Conservation (phyloP, 495 filamentous ascomycete species). For the Letharia lupina region DNA sequence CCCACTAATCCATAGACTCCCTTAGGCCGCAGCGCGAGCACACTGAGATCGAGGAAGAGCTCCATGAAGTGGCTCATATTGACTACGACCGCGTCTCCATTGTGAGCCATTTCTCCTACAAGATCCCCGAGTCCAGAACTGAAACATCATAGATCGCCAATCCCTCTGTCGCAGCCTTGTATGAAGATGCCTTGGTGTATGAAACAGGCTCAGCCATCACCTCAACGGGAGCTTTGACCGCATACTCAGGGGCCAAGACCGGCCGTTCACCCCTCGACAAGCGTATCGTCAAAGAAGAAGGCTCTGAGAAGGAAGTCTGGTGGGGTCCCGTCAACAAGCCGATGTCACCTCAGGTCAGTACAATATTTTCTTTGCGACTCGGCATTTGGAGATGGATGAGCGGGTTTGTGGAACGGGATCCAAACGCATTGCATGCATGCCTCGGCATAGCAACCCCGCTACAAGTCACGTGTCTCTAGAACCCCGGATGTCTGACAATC, state of each 20-base stretch:
- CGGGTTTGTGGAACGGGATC: not conserved
- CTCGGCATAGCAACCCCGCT: conserved; percentile 26
- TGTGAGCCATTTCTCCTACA: conserved; percentile 44
- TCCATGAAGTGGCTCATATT: conserved; percentile 97
- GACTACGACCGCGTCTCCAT: conserved; percentile 98
- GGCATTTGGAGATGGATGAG: not conserved
- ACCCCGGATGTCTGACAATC: conserved; percentile 23
- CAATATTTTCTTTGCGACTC: not conserved
- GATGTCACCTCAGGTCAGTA: conserved; percentile 92
- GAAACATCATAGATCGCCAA: conserved; percentile 64
- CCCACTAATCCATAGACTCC: conserved; percentile 24
- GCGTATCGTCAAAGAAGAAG: conserved; percentile 86
- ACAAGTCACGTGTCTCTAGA: conserved; percentile 25
- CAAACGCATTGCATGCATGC: conserved; percentile 11
- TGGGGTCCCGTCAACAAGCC: conserved; percentile 99
- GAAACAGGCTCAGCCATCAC: conserved; percentile 97
- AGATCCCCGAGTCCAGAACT: not conserved
- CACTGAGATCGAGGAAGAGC: conserved; percentile 94
- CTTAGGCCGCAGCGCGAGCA: conserved; percentile 72
- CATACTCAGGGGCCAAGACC: conserved; percentile 97
- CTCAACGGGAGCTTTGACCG: conserved; percentile 85
- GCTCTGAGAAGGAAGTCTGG: conserved; percentile 88
- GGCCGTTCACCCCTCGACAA: conserved; percentile 95
- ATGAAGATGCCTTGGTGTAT: conserved; percentile 98
- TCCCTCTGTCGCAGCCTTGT: conserved; percentile 83